phyloP scores from a whole-genome alignment of 2,329 filamentous ascomycete genomes.

The Orbilia quercus region DNA sequence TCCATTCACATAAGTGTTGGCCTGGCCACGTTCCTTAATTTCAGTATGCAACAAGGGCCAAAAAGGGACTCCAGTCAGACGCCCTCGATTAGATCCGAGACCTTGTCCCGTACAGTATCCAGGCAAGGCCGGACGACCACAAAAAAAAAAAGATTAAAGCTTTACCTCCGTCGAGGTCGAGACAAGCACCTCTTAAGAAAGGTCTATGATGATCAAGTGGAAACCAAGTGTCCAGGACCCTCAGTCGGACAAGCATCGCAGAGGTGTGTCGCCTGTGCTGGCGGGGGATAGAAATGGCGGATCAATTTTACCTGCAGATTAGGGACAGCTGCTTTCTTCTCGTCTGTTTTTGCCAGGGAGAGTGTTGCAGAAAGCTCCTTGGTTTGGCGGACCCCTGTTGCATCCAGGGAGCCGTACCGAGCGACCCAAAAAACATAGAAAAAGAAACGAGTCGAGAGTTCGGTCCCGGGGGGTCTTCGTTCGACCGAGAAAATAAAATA shows the following conservation, averaged over 20 bases:
- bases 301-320: conserved; percentile 57
- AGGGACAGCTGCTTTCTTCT: conserved; percentile 53
- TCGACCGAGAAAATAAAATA: too few species aligned
- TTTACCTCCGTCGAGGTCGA: conserved; percentile 23
- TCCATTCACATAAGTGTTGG: conserved; percentile 17
- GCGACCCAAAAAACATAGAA: conserved; percentile 28
- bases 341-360: conserved; percentile 42
- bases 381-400: conserved; percentile 50
- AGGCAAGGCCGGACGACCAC: too few species aligned
- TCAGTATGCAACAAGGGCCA: conserved; percentile 13
- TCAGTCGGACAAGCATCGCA: too few species aligned
- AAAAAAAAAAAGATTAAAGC: too few species aligned
- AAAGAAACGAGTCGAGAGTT: not conserved
- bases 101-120: conserved; percentile 6
- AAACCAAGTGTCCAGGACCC: conserved; percentile 34
- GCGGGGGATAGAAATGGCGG: conserved; percentile 43
- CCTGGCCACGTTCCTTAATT: conserved; percentile 36
- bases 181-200: conserved; percentile 37
- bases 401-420: conserved; percentile 45
- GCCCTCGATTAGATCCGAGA: conserved; percentile 37
- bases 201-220: conserved; percentile 32
- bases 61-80: conserved; percentile 11
- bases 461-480: conserved; percentile 25
- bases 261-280: conserved; percentile 49
- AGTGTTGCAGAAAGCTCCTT: conserved; percentile 56